A percentile compares a stretch with the other conserved stretches of the same genome.
These are phyloP conservation scores for Alternaria consortialis DNA, from an alignment of 2,329 filamentous ascomycete genomes.

Conservation along the genomic window DNA sequence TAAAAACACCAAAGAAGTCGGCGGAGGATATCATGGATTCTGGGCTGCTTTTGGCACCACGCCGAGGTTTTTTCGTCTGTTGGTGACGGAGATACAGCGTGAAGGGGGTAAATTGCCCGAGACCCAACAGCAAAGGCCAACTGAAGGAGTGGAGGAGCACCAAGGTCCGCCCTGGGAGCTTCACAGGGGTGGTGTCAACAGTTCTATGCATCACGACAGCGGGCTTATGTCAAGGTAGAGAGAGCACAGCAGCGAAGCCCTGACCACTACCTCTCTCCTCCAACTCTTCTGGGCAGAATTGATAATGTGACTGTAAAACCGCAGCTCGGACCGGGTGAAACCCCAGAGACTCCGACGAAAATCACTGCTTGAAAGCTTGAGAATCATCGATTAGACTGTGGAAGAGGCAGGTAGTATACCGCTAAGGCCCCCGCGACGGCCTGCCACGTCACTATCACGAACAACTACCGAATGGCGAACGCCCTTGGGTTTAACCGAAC, in stretches of 20 bases:
- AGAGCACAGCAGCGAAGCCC: not conserved
- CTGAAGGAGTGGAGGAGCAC: not conserved
- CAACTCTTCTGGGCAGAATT: not conserved
- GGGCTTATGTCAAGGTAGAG: not conserved
- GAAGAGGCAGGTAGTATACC: not conserved
- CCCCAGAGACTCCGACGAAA: not conserved
- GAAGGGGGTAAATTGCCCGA: not conserved
- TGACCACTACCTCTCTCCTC: not conserved
- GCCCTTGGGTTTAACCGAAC: not conserved
- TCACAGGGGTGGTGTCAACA: not conserved
- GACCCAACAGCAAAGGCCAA: not conserved
- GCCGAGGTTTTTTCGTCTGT: not conserved
- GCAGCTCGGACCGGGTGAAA: not conserved
- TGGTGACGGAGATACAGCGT: conserved; percentile 9
- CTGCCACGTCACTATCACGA: not conserved
- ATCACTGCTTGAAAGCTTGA: not conserved
- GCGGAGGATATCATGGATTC: not conserved
- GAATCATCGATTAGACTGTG: not conserved
- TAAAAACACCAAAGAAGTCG: not conserved
- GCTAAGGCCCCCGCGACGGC: not conserved
- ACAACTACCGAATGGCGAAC: not conserved
- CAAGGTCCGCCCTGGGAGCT: not conserved
- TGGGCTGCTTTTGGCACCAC: conserved; percentile 3
- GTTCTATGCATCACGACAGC: not conserved
- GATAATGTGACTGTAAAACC: not conserved